Percentiles rank a stretch among this genome's conserved stretches.
phyloP scores from a whole-genome alignment of 805 yeast genomes.

The Yarrowia yakushimensis region DNA sequence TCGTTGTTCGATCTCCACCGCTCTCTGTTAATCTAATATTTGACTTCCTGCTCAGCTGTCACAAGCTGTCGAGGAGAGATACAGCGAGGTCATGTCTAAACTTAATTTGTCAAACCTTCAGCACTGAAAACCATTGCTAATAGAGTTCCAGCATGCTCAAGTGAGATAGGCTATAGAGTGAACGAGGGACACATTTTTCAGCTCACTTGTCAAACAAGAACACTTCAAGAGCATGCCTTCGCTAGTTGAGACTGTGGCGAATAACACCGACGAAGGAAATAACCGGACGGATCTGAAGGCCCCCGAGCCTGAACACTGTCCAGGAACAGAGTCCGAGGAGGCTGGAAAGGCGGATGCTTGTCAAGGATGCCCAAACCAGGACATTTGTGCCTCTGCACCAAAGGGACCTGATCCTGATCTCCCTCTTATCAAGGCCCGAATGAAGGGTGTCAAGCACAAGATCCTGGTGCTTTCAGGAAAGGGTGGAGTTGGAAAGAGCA shows the following conservation, averaged over 20 bases:
- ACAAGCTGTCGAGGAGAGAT: neutral
- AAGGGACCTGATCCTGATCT: constrained; percentile 96
- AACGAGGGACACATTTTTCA: neutral
- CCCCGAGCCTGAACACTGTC: constrained; percentile 96
- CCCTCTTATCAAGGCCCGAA: constrained; percentile 64
- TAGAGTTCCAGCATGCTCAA: neutral
- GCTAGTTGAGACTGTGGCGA: constrained; percentile 18
- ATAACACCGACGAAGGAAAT: constrained; percentile 4
- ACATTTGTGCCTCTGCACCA: constrained; percentile 73
- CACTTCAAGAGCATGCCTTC: constrained; percentile 1
- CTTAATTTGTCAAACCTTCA: neutral
- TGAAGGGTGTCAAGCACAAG: constrained; percentile 69
- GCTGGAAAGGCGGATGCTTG: constrained; percentile 97
- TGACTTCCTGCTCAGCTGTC: neutral
- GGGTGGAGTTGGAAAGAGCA: constrained; percentile 96
- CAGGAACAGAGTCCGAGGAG: constrained; percentile 91
- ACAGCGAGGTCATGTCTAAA: neutral
- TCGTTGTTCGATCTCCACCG: no score
- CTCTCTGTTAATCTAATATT: no score
- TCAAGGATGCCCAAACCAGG: constrained; percentile 89
- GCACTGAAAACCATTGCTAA: constrained; percentile 5
- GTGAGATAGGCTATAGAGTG: neutral
- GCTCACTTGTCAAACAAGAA: neutral
- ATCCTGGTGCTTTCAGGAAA: constrained; percentile 61
- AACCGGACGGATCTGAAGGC: constrained; percentile 37